Evolutionary conservation across 148 eudicot species (phyloP), one percentile per base, ranked within the genome.

Genomic region (Rhododendron kiyosumense): DNA sequence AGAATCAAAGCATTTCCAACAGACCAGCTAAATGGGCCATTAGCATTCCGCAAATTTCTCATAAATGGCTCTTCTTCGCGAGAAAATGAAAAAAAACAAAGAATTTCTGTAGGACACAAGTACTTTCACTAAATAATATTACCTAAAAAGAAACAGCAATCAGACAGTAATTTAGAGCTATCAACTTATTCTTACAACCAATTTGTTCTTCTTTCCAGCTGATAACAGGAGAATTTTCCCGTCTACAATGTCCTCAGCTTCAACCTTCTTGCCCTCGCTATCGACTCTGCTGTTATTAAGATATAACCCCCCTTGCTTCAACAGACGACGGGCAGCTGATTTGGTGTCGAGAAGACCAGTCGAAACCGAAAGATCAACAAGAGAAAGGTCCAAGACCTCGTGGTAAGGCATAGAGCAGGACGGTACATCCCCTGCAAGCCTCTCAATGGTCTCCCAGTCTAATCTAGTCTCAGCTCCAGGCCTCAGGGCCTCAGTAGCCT

Each of bases 161-260:
- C 61, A 28, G 78, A 38, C 13, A 69, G 34, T 38, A 59, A 46
- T 67, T 69, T 30, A 57, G 59, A 78, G 32, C 67, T 51, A 65
- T 92, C 88, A 96, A 80, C 94, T 91, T 65, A 94, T 86, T 82
- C 98, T 92, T 45, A 96, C 97, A 89, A 96, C 94, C 93, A 96
- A 93, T 87, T 94, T 96, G 85, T 96, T 96, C 90, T 96, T 96
- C 94, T 94, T 96, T 81, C 98, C 98, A 3, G 98, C 98, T 59
- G 99, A 96, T 82, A 96, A 87, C 86, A 96, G 75, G 15, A 96
- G 90, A 83, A 96, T 91, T 73, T 93, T 96, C 26, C 96, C 97
- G 82, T 95, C 98, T 36, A 95, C 92, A 84, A 96, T 95, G 85
- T 96, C 99, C 6, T 88, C 90, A 34, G 80, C 90, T 86, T 90